Evolutionary conservation across 495 filamentous ascomycete species (phyloP).

Genomic region (Cercophora newfieldiana): DNA sequence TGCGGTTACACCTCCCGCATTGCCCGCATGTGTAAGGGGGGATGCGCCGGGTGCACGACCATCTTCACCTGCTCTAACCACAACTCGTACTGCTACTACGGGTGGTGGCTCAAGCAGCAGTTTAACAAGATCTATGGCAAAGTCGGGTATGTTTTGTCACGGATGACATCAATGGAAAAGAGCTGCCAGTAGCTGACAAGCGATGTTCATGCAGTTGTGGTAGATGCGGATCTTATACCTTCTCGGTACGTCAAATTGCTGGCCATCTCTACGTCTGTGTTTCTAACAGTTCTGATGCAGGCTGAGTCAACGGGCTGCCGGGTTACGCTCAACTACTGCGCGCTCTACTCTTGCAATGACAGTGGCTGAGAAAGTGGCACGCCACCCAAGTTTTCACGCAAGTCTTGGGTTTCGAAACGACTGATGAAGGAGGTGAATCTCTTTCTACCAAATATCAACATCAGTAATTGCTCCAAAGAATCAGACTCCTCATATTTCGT

Average conservation of each 20-base stretch:
- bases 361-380: neutral
- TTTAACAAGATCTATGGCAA: neutral
- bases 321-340: neutral
- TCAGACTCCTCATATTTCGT: too few species aligned
- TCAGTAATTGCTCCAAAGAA: too few species aligned
- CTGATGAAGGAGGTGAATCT: too few species aligned
- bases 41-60: neutral
- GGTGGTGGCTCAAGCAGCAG: neutral
- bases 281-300: neutral
- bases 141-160: neutral
- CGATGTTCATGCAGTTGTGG: neutral
- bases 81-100: neutral
- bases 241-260: neutral
- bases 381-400: neutral
- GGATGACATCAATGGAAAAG: too few species aligned
- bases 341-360: neutral
- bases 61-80: neutral
- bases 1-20: neutral
- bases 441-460: too few species aligned
- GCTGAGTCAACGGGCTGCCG: neutral
- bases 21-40: neutral
- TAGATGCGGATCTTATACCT: neutral
- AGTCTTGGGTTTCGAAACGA: neutral
- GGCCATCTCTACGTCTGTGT: neutral
- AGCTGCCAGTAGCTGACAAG: too few species aligned